Evolutionary conservation across 371 early-diverging fungal genomes (phyloP).

Genomic region (Rhizomucor miehei): DNA sequence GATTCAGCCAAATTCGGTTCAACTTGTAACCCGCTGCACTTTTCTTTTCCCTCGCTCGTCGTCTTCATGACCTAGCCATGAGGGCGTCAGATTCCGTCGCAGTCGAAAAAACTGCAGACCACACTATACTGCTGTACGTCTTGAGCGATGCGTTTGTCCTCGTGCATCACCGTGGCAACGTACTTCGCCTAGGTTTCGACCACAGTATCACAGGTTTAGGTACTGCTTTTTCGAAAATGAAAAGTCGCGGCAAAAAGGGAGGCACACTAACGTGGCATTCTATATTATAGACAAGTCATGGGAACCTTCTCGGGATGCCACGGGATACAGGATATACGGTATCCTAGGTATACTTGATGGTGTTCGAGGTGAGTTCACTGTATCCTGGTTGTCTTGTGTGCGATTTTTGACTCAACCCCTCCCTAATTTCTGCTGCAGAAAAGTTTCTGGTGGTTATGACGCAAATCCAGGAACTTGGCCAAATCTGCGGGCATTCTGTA

Average conservation of each 20-base stretch:
- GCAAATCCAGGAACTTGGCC: conserved; percentile 39
- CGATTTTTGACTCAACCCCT: background rate
- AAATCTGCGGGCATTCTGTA: conserved; percentile 40
- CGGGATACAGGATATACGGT: conserved; percentile 36
- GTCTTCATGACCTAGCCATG: background rate
- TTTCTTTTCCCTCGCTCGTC: background rate
- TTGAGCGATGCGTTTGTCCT: background rate
- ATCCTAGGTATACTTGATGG: conserved; percentile 40
- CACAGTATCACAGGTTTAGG: no score
- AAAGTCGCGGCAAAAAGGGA: background rate
- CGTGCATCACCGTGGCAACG: background rate
- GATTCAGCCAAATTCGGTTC: no score
- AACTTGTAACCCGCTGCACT: no score
- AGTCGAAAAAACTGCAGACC: background rate
- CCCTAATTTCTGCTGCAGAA: conserved; percentile 10
- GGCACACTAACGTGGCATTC: no score
- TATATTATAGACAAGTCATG: background rate
- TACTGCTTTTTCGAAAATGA: background rate
- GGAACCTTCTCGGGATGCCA: conserved; percentile 1
- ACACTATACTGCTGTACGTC: background rate
- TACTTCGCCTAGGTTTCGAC: no score
- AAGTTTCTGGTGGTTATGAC: conserved; percentile 46
- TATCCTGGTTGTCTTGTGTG: background rate
- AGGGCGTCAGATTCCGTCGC: background rate
- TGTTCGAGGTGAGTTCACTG: conserved; percentile 17